Evolutionary conservation across 2,329 filamentous ascomycete species (phyloP).

Genomic region (Talaromyces amestolkiae): DNA sequence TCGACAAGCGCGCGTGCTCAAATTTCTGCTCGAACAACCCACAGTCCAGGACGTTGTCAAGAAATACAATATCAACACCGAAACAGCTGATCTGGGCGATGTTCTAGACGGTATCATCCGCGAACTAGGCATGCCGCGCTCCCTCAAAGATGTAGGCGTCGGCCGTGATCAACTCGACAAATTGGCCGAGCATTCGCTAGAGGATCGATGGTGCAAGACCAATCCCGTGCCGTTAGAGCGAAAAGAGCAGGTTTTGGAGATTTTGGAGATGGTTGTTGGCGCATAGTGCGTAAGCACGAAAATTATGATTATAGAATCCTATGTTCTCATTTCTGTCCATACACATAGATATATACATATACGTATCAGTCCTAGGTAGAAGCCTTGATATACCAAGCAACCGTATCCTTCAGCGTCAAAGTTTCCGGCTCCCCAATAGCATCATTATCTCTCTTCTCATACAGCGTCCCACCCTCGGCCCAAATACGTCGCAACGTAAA

Average conservation of each 20-base stretch:
- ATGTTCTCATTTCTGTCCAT: not conserved
- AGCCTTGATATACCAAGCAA: conserved; percentile 30
- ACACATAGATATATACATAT: not conserved
- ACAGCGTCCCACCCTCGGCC: conserved; percentile 69
- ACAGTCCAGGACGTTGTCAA: conserved; percentile 40
- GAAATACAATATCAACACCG: conserved; percentile 27
- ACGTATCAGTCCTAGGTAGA: not conserved
- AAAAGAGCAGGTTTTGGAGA: conserved; percentile 52
- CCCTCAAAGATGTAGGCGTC: conserved; percentile 52
- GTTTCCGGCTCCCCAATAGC: conserved; percentile 54
- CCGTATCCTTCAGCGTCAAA: conserved; percentile 53
- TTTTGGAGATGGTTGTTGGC: conserved; percentile 45
- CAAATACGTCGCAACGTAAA: conserved; percentile 68
- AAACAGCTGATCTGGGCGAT: conserved; percentile 49
- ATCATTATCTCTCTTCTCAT: conserved; percentile 66
- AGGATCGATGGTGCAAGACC: conserved; percentile 51
- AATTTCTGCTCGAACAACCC: conserved; percentile 41
- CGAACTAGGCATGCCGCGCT: conserved; percentile 55
- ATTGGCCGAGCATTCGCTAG: conserved; percentile 51
- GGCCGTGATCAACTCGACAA: conserved; percentile 47
- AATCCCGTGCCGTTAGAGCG: conserved; percentile 52
- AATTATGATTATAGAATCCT: not conserved
- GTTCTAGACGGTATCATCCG: conserved; percentile 52
- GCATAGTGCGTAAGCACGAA: not conserved
- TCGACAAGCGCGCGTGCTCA: conserved; percentile 42